phyloP scores from a whole-genome alignment of 2,329 filamentous ascomycete species.

The Aspergillus sp. region DNA sequence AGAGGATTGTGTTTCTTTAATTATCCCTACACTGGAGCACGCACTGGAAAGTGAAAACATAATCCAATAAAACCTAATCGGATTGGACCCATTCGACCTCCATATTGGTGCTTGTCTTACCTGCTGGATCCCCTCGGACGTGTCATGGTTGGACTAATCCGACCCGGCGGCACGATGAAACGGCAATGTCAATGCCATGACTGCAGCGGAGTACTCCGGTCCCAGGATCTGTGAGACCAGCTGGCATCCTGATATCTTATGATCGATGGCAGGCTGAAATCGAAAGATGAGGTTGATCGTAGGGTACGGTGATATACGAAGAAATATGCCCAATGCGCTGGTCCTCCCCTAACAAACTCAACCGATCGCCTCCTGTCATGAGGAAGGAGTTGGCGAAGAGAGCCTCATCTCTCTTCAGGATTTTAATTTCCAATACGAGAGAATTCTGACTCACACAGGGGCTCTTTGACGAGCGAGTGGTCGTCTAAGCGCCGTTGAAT shows the following conservation, averaged over 20 bases:
- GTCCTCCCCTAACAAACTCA: not conserved
- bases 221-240: not conserved
- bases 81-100: not conserved
- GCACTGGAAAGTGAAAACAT: not conserved
- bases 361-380: not conserved
- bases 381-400: not conserved
- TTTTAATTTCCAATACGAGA: not conserved
- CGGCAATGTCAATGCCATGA: not conserved
- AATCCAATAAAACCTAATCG: not conserved
- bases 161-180: not conserved
- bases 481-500: not conserved
- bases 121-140: not conserved
- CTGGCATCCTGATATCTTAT: not conserved
- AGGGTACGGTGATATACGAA: not conserved
- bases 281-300: not conserved
- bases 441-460: not conserved
- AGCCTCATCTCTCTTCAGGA: not conserved
- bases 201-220: not conserved
- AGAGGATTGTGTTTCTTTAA: not conserved
- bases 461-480: not conserved
- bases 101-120: not conserved
- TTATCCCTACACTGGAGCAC: not conserved
- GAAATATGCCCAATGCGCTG: not conserved
- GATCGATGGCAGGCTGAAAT: not conserved
- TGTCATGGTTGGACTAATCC: not conserved